Conservation (phyloP, 495 filamentous ascomycete species). For the Aspergillus avenaceus region DNA sequence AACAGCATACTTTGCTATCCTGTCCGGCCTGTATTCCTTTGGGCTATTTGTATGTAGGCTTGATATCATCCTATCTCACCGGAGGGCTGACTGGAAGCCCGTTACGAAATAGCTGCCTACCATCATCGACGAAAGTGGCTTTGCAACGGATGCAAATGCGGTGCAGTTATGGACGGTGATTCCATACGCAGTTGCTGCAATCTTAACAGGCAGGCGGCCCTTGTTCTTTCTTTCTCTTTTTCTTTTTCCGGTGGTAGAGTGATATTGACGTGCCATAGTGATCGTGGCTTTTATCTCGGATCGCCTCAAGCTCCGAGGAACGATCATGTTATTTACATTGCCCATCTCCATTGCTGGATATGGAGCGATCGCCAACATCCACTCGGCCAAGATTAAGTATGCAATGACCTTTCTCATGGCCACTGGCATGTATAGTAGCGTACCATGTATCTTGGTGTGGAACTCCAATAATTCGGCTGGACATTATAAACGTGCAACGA, state of each 20-base stretch:
- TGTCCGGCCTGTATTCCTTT: slow-evolving; percentile 42
- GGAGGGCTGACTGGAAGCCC: slow-evolving; percentile 2
- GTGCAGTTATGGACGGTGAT: slow-evolving; percentile 84
- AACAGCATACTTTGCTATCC: slow-evolving; percentile 39
- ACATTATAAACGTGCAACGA: slow-evolving; percentile 59
- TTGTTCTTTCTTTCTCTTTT: slow-evolving; percentile 51
- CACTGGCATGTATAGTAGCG: slow-evolving; percentile 45
- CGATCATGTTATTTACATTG: slow-evolving; percentile 45
- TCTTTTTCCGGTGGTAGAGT: background rate
- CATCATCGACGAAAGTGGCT: slow-evolving; percentile 71
- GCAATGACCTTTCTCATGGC: slow-evolving; percentile 53
- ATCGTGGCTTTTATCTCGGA: slow-evolving; percentile 44
- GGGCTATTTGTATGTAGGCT: slow-evolving; percentile 33
- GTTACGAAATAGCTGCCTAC: slow-evolving; percentile 52
- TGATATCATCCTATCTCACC: background rate
- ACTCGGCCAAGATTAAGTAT: slow-evolving; percentile 42
- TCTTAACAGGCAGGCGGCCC: slow-evolving; percentile 63
- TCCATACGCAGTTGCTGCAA: slow-evolving; percentile 75
- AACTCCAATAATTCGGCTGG: slow-evolving; percentile 55
- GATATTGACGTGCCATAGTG: slow-evolving; percentile 17
- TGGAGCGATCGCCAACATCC: slow-evolving; percentile 44
- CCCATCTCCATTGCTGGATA: slow-evolving; percentile 47
- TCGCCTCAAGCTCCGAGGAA: slow-evolving; percentile 36
- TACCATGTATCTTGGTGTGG: slow-evolving; percentile 54
- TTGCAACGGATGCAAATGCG: slow-evolving; percentile 53